These are phyloP conservation scores for Quercus robur DNA, from an alignment of 306 rosid genomes.

Conservation along the genomic window DNA sequence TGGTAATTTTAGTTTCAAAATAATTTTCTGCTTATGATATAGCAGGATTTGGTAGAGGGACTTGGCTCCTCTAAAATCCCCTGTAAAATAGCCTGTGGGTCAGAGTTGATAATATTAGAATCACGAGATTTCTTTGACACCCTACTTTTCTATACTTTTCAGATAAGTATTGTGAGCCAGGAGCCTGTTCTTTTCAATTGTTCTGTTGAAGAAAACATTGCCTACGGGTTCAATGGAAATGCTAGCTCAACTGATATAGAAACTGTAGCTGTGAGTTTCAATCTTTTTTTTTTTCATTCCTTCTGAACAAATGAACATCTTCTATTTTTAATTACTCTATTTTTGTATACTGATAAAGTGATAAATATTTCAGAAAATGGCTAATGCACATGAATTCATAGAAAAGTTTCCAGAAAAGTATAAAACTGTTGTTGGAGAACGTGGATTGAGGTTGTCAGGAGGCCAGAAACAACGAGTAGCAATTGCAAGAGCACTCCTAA, in stretches of 20 bases:
- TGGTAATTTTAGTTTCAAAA: conserved; percentile 36
- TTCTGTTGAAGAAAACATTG: conserved; percentile 80
- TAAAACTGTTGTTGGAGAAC: conserved; percentile 63
- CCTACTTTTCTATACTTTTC: conserved; percentile 1
- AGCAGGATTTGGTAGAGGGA: neutral
- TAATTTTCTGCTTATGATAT: neutral
- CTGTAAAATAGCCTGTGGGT: neutral
- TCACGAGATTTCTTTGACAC: neutral
- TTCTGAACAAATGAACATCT: neutral
- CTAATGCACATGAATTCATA: conserved; percentile 65
- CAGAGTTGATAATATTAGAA: neutral
- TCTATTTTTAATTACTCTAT: neutral
- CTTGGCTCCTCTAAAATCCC: neutral
- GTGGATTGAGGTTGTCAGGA: conserved; percentile 68
- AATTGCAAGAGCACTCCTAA: conserved; percentile 67
- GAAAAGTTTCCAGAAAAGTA: conserved; percentile 62
- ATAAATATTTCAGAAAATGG: conserved; percentile 54
- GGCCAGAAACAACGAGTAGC: conserved; percentile 83
- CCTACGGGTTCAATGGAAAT: conserved; percentile 73
- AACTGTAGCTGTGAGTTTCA: conserved; percentile 62
- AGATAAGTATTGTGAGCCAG: conserved; percentile 84
- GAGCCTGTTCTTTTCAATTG: conserved; percentile 79
- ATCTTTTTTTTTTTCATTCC: neutral
- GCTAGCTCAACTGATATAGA: conserved; percentile 42
- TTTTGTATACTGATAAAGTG: conserved; percentile 1